Evolutionary conservation across 2,329 filamentous ascomycete species (phyloP).

Genomic region (Fusarium coffeatum): DNA sequence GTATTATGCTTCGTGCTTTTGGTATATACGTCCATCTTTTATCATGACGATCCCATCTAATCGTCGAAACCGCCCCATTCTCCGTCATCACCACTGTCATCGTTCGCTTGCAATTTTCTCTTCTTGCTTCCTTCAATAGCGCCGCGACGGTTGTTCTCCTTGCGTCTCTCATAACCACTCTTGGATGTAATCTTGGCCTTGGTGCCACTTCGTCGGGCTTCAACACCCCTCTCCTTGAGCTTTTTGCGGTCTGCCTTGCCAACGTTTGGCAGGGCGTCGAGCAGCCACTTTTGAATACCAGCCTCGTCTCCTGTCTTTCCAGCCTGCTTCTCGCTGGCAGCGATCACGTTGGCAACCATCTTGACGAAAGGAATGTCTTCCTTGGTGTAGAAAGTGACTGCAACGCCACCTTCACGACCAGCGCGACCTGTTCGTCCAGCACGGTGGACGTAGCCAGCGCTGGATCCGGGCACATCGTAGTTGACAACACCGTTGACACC

Average conservation of each 20-base stretch:
- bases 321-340: constrained; percentile 79
- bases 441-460: constrained; percentile 91
- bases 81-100: constrained; percentile 44
- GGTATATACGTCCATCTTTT: neutral
- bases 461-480: constrained; percentile 94
- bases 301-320: constrained; percentile 64
- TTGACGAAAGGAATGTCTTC: constrained; percentile 92
- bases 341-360: constrained; percentile 92
- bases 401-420: constrained; percentile 86
- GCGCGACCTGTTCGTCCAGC: constrained; percentile 92
- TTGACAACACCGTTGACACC: constrained; percentile 97
- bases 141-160: constrained; percentile 73
- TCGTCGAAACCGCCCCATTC: constrained; percentile 63
- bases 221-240: constrained; percentile 84
- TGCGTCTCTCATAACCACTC: constrained; percentile 78
- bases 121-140: constrained; percentile 72
- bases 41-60: constrained; percentile 7
- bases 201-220: constrained; percentile 66
- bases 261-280: constrained; percentile 86
- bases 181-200: constrained; percentile 81
- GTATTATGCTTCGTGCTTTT: constrained; percentile 5
- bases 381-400: constrained; percentile 94
- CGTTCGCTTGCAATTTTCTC: constrained; percentile 56
- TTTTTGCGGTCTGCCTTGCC: constrained; percentile 86
- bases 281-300: constrained; percentile 83